phyloP scores from a whole-genome alignment of 2,329 filamentous ascomycete species.

The Huntiella moniliformis region DNA sequence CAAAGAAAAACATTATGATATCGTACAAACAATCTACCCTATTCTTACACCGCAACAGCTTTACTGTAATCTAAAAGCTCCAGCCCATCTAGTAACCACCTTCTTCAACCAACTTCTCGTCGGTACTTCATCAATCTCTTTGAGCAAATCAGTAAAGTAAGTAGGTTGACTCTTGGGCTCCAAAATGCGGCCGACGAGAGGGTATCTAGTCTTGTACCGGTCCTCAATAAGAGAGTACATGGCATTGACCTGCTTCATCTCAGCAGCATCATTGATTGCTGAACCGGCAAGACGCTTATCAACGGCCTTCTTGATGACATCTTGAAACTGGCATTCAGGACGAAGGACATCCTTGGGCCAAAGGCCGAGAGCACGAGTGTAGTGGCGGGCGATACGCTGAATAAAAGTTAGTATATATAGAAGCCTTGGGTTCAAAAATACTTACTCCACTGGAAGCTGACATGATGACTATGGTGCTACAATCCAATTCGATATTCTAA shows the following conservation, averaged over 20 bases:
- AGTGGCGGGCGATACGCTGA: constrained; percentile 18
- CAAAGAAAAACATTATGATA: neutral
- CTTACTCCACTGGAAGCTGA: constrained; percentile 14
- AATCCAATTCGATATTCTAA: too few species aligned
- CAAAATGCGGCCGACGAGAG: constrained; percentile 21
- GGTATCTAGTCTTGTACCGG: constrained; percentile 29
- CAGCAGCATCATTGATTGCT: neutral
- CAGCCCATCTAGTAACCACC: constrained; percentile 34
- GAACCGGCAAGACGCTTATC: constrained; percentile 15
- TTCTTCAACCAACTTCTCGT: constrained; percentile 34
- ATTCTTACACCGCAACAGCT: neutral
- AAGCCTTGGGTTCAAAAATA: neutral
- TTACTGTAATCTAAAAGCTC: constrained; percentile 39
- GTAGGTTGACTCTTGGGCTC: constrained; percentile 42
- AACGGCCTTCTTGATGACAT: constrained; percentile 23
- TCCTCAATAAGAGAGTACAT: constrained; percentile 40
- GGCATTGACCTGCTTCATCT: constrained; percentile 32
- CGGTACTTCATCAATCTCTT: constrained; percentile 45
- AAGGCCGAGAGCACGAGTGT: constrained; percentile 31
- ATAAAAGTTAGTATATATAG: neutral
- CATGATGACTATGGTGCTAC: constrained; percentile 11
- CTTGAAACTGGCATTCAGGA: constrained; percentile 42
- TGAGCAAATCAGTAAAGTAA: constrained; percentile 42
- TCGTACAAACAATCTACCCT: neutral
- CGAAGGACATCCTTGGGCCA: constrained; percentile 49